These are phyloP conservation scores for Flaveria sonorensis DNA, from an alignment of 129 eudicot genomes.

Conservation along the genomic window DNA sequence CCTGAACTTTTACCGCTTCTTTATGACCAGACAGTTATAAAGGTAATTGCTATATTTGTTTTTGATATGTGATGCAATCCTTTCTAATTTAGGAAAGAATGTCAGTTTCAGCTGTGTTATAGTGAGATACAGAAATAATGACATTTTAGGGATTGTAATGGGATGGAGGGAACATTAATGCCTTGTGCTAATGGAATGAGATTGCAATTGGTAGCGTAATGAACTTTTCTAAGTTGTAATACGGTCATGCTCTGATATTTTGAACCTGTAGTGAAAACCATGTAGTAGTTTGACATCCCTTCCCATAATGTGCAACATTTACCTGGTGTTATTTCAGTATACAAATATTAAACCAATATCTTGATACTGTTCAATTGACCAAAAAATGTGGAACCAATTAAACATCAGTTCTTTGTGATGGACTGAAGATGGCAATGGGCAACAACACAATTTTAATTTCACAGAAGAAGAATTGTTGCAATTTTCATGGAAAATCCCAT, in stretches of 20 bases:
- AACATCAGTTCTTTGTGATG: neutral
- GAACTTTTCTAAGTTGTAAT: neutral
- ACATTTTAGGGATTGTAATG: neutral
- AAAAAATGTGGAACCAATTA: no score
- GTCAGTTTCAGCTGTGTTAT: neutral
- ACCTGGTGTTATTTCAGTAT: neutral
- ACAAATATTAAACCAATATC: neutral
- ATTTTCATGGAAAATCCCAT: neutral
- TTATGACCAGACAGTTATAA: conserved; percentile 91
- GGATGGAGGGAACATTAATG: neutral
- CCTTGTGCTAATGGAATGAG: neutral
- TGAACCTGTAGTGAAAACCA: conserved; percentile 13
- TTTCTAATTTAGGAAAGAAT: neutral
- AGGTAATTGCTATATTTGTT: conserved; percentile 47
- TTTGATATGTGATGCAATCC: neutral
- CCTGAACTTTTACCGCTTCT: conserved; percentile 91
- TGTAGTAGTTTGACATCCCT: conserved; percentile 13
- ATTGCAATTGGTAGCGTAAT: neutral
- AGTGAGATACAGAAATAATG: neutral
- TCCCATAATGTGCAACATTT: neutral
- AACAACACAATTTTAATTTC: neutral
- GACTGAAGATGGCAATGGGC: neutral
- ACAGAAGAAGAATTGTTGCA: neutral
- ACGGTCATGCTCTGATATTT: neutral
- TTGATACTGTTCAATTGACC: neutral